These are phyloP conservation scores for Artemisia argyi DNA, from an alignment of 129 eudicot genomes.

Conservation along the genomic window DNA sequence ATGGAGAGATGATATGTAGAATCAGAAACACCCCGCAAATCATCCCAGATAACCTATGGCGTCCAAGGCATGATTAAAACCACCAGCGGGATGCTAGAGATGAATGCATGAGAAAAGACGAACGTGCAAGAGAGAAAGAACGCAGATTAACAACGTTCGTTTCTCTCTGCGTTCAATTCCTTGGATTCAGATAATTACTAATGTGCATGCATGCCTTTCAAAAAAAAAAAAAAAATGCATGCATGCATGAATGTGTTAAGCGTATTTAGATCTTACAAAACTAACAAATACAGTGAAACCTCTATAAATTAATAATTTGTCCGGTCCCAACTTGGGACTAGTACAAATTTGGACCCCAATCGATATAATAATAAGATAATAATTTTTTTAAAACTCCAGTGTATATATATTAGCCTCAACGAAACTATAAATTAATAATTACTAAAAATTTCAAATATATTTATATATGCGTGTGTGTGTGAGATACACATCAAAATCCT, in stretches of 20 bases:
- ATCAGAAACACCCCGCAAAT: not conserved
- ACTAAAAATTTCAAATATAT: too few relatives aligned
- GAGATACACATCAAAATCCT: too few relatives aligned
- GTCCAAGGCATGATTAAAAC: not conserved
- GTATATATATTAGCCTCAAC: too few relatives aligned
- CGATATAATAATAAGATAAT: too few relatives aligned
- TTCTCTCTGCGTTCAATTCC: slow-evolving; percentile 20
- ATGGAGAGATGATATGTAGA: slow-evolving; percentile 15
- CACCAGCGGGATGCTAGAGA: not conserved
- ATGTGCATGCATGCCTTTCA: not conserved
- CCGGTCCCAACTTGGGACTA: too few relatives aligned
- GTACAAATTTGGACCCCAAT: too few relatives aligned
- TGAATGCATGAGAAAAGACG: not conserved
- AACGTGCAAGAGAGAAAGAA: slow-evolving; percentile 15
- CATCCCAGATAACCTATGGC: slow-evolving; percentile 1
- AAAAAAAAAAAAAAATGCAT: too few relatives aligned
- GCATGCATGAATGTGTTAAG: not conserved
- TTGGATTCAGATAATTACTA: not conserved
- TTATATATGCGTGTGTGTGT: too few relatives aligned
- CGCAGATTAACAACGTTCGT: slow-evolving; percentile 20
- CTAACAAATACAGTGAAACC: not conserved
- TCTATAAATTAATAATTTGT: too few relatives aligned
- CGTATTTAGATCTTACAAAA: not conserved
- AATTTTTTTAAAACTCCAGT: too few relatives aligned
- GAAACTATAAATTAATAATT: too few relatives aligned